Conservation (phyloP, 2,329 filamentous ascomycete genomes). For the Colletotrichum orbiculare region DNA sequence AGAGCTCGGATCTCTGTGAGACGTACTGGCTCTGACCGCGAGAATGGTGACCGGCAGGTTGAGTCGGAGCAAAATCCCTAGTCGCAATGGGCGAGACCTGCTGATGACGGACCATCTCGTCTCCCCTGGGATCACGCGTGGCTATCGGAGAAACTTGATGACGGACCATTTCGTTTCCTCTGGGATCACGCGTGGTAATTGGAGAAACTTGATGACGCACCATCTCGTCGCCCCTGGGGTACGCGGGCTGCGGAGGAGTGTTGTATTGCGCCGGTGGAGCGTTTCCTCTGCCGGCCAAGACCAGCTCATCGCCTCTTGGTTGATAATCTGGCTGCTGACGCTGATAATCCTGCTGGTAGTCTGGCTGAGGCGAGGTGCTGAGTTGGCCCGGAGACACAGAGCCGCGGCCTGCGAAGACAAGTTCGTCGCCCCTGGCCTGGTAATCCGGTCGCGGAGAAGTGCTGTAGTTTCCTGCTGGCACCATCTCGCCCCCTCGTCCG, state of each 20-base stretch:
- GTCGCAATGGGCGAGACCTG: conserved; percentile 18
- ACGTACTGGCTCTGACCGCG: conserved; percentile 45
- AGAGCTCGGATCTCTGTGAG: conserved; percentile 49
- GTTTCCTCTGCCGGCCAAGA: conserved; percentile 50
- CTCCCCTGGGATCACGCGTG: conserved; percentile 13
- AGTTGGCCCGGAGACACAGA: conserved; percentile 45
- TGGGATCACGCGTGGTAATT: conserved; percentile 7
- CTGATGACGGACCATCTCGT: conserved; percentile 20
- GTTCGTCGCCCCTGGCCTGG: conserved; percentile 27
- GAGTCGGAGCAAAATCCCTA: conserved; percentile 47
- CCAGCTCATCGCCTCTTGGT: conserved; percentile 31
- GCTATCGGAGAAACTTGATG: conserved; percentile 22
- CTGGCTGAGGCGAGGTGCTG: conserved; percentile 40
- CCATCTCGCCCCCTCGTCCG: conserved; percentile 20
- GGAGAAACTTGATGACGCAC: conserved; percentile 20
- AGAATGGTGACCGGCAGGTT: conserved; percentile 43
- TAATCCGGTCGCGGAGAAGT: conserved; percentile 39
- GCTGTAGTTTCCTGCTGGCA: conserved; percentile 41
- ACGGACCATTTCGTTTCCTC: conserved; percentile 19
- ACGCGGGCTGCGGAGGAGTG: conserved; percentile 38
- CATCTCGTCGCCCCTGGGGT: conserved; percentile 32
- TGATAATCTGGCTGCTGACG: conserved; percentile 35
- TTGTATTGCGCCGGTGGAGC: conserved; percentile 45
- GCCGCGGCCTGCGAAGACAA: conserved; percentile 48
- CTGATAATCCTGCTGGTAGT: conserved; percentile 30